A percentile compares a stretch with the other conserved stretches of the same genome.
Conservation (phyloP, 306 rosid genomes). For the Cicer judaicum region DNA sequence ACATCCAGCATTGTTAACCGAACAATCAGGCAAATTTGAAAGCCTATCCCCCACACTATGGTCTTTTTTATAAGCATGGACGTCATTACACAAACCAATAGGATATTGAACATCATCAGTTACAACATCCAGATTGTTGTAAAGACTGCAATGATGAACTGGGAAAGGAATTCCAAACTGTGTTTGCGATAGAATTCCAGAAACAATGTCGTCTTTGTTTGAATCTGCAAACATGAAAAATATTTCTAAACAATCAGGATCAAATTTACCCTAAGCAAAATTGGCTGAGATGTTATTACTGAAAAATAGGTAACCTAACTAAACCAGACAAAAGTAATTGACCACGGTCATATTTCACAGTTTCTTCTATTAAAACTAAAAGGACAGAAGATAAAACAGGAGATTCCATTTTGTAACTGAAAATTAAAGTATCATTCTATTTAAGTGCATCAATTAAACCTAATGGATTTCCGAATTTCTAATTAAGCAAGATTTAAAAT, state of each 20-base stretch:
- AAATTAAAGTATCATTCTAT: background rate
- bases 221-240: constrained; percentile 52
- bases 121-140: constrained; percentile 49
- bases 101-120: constrained; percentile 42
- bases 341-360: background rate
- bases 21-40: constrained; percentile 51
- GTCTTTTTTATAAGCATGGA: constrained; percentile 39
- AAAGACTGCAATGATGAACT: constrained; percentile 43
- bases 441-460: background rate
- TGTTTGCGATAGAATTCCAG: constrained; percentile 50
- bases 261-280: constrained; percentile 20
- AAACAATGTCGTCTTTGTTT: constrained; percentile 54
- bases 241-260: background rate
- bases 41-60: constrained; percentile 40
- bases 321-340: background rate
- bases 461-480: background rate
- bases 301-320: background rate
- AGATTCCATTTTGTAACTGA: background rate
- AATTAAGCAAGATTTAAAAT: constrained; percentile 30
- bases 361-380: constrained; percentile 13
- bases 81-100: constrained; percentile 47
- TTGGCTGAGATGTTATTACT: background rate
- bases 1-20: constrained; percentile 52
- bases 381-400: background rate
- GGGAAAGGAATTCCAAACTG: constrained; percentile 52